Base-by-base conservation (phyloP, 1,284 basidiomycete species). In the Cerrena zonata region DNA sequence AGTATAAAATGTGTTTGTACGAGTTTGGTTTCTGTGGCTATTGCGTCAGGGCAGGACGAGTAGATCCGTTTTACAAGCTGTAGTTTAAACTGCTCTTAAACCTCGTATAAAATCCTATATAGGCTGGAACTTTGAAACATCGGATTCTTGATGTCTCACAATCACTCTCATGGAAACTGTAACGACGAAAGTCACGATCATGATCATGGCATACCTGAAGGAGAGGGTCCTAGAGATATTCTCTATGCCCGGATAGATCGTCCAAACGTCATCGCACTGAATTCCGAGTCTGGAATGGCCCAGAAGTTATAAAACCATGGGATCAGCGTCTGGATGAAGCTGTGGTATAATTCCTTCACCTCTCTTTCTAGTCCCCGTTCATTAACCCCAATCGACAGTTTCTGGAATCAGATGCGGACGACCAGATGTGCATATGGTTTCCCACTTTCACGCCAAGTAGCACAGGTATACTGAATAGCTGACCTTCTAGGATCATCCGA, bases 371-470 rank as follows among this genome's bases (percentile, higher is more conserved):
- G 30, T 34, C 30, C 15, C 15, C 30, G 34, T 49, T 26, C 23
- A n/a, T n/a, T 46, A 39, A 52, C 18, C 49, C 54, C 40, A 7
- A 15, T 39, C 30, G 30, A 2, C 52, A 91, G 89, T 87, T 70
- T 56, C 57, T 91, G 38, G 83, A 89, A 63, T 91, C 89, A 12
- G 89, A 91, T 57, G 84, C 84, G 34, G 89, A 91, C 65, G 88
- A 90, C 62, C 86, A 91, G 66, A 67, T 91, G 87, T 89, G 66
- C 57, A 75, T 55, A 21, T 50, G 53, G 49, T n/a, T 46, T 22
- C 37, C 15, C 18, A 21, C 44, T 52, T 53, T 54, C 43, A 56
- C 25, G 52, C 45, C 49, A 48, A 49, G n/a, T 36, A 38, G 12
- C 44, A 22, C 11, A 12, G 36, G 37, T 19, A 25, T 26, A 25